Conservation (phyloP, 73 alveolate species). For the Tetrahymena thermophila region DNA sequence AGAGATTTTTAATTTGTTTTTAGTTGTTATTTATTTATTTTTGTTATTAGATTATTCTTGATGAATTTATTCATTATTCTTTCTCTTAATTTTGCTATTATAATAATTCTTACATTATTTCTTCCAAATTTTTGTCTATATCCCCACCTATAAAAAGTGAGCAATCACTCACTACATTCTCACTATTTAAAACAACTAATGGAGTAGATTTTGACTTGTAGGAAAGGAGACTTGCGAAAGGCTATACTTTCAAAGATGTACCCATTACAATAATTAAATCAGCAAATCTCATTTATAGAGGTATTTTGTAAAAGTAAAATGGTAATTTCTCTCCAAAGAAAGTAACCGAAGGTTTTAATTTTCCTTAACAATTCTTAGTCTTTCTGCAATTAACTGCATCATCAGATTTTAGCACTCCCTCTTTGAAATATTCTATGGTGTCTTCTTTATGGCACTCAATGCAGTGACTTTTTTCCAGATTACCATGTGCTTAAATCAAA, state of each 20-base stretch:
- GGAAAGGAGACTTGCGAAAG: conserved; percentile 28
- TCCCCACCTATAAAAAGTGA: background rate
- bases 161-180: background rate
- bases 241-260: conserved; percentile 46
- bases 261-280: conserved; percentile 63
- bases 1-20: no score
- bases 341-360: conserved; percentile 54
- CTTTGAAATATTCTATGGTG: conserved; percentile 19
- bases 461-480: conserved; percentile 36
- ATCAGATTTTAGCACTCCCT: conserved; percentile 25
- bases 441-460: conserved; percentile 30
- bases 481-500: conserved; percentile 72
- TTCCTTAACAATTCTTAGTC: conserved; percentile 22
- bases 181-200: conserved; percentile 28
- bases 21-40: no score
- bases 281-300: conserved; percentile 1
- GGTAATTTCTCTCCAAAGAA: conserved; percentile 67
- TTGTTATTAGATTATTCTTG: background rate
- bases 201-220: conserved; percentile 17
- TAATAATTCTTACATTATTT: background rate
- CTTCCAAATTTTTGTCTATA: background rate
- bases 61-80: no score
- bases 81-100: background rate
- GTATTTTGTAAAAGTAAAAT: conserved; percentile 5
- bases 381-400: conserved; percentile 4